Evolutionary conservation across 164 flowering plant genomes (phyloP).

Genomic region (Cinnamomum micranthum): DNA sequence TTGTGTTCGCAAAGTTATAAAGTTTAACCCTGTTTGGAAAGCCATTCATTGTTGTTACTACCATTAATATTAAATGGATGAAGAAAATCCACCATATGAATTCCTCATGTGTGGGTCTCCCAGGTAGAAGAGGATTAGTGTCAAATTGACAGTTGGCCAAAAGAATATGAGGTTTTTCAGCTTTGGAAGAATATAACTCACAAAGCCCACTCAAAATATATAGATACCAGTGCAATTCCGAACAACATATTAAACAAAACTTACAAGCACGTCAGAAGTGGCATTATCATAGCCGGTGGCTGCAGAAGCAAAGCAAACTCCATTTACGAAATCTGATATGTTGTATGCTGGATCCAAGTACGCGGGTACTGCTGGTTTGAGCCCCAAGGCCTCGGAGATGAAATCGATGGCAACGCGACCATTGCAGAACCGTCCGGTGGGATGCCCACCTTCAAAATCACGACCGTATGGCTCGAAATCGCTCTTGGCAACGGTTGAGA

Average conservation of each 20-base stretch:
- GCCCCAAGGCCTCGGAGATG: conserved; percentile 52
- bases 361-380: conserved; percentile 53
- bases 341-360: conserved; percentile 53
- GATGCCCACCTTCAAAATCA: conserved; percentile 41
- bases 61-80: too few relatives aligned
- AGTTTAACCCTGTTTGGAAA: too few relatives aligned
- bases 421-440: conserved; percentile 68
- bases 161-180: too few relatives aligned
- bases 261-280: conserved; percentile 55
- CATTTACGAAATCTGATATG: conserved; percentile 51
- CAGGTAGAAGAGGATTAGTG: too few relatives aligned
- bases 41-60: too few relatives aligned
- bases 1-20: not conserved
- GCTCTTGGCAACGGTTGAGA: conserved; percentile 52
- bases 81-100: too few relatives aligned
- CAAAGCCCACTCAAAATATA: too few relatives aligned
- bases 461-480: conserved; percentile 67
- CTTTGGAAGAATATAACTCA: too few relatives aligned
- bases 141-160: too few relatives aligned
- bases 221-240: too few relatives aligned
- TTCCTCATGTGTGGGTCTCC: too few relatives aligned
- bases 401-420: conserved; percentile 57
- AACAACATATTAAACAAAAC: conserved; percentile 11
- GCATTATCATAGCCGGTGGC: conserved; percentile 70
- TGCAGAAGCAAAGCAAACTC: conserved; percentile 73